A percentile compares a stretch with the other conserved stretches of the same genome.
Conservation (phyloP, 306 rosid species). For the Oemleria cerasiformis region DNA sequence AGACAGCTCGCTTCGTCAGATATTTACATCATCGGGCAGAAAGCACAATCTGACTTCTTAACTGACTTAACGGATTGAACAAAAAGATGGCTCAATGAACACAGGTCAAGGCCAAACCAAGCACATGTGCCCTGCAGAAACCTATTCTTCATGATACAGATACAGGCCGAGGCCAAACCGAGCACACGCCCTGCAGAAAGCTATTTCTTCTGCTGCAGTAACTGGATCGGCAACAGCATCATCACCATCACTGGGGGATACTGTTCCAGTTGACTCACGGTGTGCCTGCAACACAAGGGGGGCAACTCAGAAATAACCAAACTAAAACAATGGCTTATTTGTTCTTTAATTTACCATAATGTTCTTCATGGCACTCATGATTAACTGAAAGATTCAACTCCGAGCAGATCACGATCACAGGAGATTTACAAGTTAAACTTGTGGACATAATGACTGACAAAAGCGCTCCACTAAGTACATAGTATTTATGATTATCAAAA, state of each 20-base stretch:
- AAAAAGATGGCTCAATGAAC: not conserved
- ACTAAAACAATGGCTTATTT: not conserved
- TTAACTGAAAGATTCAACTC: not conserved
- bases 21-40: conserved; percentile 26
- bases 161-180: conserved; percentile 98
- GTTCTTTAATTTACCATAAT: too few relatives aligned
- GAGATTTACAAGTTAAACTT: not conserved
- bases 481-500: too few relatives aligned
- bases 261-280: conserved; percentile 91
- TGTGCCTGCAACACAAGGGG: conserved; percentile 49
- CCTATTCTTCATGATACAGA: conserved; percentile 75
- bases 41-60: conserved; percentile 1
- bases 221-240: conserved; percentile 62
- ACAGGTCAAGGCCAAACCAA: not conserved
- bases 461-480: not conserved
- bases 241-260: conserved; percentile 48
- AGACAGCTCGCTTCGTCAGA: conserved; percentile 1
- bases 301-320: not conserved
- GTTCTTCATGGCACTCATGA: not conserved
- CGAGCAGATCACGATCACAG: not conserved
- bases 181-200: conserved; percentile 96
- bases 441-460: conserved; percentile 7
- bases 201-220: conserved; percentile 92
- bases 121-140: too few relatives aligned
- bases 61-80: conserved; percentile 14